These are phyloP conservation scores for Pharnaceum exiguum DNA, from an alignment of 148 eudicot species.

Conservation along the genomic window DNA sequence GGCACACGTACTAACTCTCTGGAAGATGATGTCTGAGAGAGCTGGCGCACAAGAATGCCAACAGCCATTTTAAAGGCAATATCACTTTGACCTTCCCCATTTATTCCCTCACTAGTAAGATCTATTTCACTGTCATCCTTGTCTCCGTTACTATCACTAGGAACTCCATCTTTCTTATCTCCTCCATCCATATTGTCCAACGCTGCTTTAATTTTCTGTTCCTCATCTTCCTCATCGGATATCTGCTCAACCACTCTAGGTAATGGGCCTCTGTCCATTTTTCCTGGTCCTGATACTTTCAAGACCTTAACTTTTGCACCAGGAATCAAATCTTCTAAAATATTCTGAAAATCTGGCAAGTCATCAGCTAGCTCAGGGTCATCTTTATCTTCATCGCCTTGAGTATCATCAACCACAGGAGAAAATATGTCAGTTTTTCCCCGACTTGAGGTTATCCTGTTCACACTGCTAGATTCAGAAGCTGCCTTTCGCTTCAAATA, in stretches of 20 bases:
- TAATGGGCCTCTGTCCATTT: slow-evolving; percentile 60
- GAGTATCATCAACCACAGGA: slow-evolving; percentile 42
- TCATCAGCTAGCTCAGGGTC: slow-evolving; percentile 53
- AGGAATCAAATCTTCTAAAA: slow-evolving; percentile 79
- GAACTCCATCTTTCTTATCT: slow-evolving; percentile 44
- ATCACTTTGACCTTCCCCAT: slow-evolving; percentile 49
- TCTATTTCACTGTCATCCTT: slow-evolving; percentile 51
- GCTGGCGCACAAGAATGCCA: slow-evolving; percentile 46
- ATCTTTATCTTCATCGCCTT: slow-evolving; percentile 65
- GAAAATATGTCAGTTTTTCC: slow-evolving; percentile 52
- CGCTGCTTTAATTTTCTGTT: slow-evolving; percentile 55
- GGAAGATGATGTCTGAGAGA: slow-evolving; percentile 25
- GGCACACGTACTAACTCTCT: slow-evolving; percentile 72
- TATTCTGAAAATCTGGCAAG: slow-evolving; percentile 52
- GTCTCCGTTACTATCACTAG: slow-evolving; percentile 56
- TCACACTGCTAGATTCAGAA: slow-evolving; percentile 38
- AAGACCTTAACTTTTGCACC: slow-evolving; percentile 78
- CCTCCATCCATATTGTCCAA: slow-evolving; percentile 51
- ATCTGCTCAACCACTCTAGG: slow-evolving; percentile 80
- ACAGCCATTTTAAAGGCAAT: slow-evolving; percentile 62
- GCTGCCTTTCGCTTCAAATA: slow-evolving; percentile 62
- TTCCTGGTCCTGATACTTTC: slow-evolving; percentile 69
- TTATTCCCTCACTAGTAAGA: slow-evolving; percentile 33
- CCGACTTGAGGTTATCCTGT: slow-evolving; percentile 39
- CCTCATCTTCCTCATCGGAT: slow-evolving; percentile 74